phyloP scores from a whole-genome alignment of 2,329 filamentous ascomycete genomes.

The Setomelanomma holmii region DNA sequence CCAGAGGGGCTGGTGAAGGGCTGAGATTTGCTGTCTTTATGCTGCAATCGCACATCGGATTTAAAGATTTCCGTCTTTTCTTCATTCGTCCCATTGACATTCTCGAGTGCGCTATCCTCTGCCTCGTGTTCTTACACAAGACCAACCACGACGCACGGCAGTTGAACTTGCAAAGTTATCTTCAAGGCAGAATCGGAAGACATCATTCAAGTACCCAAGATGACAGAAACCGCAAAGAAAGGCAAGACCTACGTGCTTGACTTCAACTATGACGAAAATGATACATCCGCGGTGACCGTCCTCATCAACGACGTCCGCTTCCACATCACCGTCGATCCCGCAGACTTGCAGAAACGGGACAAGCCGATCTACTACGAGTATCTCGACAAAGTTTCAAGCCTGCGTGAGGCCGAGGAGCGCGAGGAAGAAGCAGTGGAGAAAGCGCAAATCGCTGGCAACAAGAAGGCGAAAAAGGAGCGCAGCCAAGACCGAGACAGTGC shows the following conservation, averaged over 20 bases:
- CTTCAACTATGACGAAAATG: slow-evolving; percentile 21
- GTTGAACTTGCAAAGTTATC: too few species aligned
- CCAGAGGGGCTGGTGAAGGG: neutral
- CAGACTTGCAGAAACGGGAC: slow-evolving; percentile 17
- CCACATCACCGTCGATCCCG: slow-evolving; percentile 16
- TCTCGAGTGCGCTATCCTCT: too few species aligned
- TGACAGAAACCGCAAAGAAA: slow-evolving; percentile 11
- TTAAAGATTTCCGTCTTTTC: too few species aligned
- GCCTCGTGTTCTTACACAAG: too few species aligned
- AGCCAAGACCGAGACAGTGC: slow-evolving; percentile 23
- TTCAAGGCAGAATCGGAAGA: neutral
- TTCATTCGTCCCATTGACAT: too few species aligned
- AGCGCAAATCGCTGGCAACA: slow-evolving; percentile 5
- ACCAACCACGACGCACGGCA: too few species aligned
- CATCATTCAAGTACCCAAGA: neutral
- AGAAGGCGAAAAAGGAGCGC: slow-evolving; percentile 4
- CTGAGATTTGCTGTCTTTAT: too few species aligned
- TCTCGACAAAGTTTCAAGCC: slow-evolving; percentile 18
- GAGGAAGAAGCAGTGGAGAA: slow-evolving; percentile 16
- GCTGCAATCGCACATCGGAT: too few species aligned
- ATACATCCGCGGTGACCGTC: slow-evolving; percentile 18
- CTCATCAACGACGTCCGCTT: slow-evolving; percentile 29
- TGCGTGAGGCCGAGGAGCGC: slow-evolving; percentile 22
- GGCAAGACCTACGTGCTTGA: slow-evolving; percentile 18
- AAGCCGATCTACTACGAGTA: slow-evolving; percentile 26